Percentiles rank a stretch among this genome's conserved stretches.
phyloP scores from a whole-genome alignment of 2,329 filamentous ascomycete genomes.

The Arachnomyces sp. region DNA sequence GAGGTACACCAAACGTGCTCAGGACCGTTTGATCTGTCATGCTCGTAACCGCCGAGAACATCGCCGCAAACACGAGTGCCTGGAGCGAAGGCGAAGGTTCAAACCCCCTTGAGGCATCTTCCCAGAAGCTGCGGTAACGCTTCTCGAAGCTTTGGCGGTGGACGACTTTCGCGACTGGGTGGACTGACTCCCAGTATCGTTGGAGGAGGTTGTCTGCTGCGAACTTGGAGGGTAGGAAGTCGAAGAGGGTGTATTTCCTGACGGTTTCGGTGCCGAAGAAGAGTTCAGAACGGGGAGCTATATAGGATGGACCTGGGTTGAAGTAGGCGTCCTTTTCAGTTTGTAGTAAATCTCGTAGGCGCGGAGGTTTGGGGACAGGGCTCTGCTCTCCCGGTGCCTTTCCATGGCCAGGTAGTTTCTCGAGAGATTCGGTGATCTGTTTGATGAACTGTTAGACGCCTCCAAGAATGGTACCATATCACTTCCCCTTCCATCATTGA shows the following conservation, averaged over 20 bases:
- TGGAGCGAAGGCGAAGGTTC: constrained; percentile 59
- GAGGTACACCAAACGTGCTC: constrained; percentile 48
- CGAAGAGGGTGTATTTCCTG: constrained; percentile 44
- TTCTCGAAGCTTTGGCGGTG: constrained; percentile 60
- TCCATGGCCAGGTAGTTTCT: background rate
- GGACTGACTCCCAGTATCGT: constrained; percentile 61
- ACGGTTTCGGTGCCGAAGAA: constrained; percentile 50
- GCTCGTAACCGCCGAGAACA: constrained; percentile 62
- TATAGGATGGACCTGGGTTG: constrained; percentile 56
- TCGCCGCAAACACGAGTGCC: constrained; percentile 59
- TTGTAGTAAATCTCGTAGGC: constrained; percentile 3
- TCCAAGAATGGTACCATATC: too few relatives aligned
- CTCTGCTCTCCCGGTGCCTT: too few relatives aligned
- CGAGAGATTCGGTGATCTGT: constrained; percentile 4
- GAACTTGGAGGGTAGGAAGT: constrained; percentile 51
- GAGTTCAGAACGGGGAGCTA: constrained; percentile 59
- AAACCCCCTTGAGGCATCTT: constrained; percentile 48
- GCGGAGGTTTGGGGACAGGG: background rate
- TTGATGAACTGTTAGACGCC: background rate
- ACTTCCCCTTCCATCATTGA: constrained; percentile 1
- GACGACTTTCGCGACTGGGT: constrained; percentile 59
- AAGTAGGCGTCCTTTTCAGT: constrained; percentile 41
- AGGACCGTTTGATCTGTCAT: constrained; percentile 49
- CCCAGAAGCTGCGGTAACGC: constrained; percentile 59
- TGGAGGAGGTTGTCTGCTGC: constrained; percentile 55